Conservation (phyloP, 2,329 filamentous ascomycete genomes). For the Alternaria ventricosa region DNA sequence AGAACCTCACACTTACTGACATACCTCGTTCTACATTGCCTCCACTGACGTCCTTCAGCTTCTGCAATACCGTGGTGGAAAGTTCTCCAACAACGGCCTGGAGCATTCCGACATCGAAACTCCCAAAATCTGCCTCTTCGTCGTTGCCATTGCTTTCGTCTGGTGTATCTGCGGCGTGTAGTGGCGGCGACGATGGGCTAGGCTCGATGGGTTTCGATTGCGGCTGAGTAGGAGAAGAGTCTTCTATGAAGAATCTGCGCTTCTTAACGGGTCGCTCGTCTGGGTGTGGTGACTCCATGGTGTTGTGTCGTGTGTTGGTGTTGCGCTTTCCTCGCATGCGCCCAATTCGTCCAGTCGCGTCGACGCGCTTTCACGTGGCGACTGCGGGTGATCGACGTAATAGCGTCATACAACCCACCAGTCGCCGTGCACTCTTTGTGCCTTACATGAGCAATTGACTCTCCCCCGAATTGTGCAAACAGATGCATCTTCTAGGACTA, state of each 20-base stretch:
- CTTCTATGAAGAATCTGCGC: slow-evolving; percentile 67
- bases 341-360: slow-evolving; percentile 30
- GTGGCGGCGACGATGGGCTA: slow-evolving; percentile 41
- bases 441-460: slow-evolving; percentile 7
- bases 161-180: slow-evolving; percentile 7
- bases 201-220: slow-evolving; percentile 28
- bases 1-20: not conserved
- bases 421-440: slow-evolving; percentile 16
- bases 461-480: not conserved
- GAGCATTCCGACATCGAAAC: slow-evolving; percentile 64
- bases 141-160: slow-evolving; percentile 13
- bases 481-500: not conserved
- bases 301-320: slow-evolving; percentile 13
- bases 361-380: slow-evolving; percentile 43
- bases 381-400: slow-evolving; percentile 27
- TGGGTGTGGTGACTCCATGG: slow-evolving; percentile 51
- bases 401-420: slow-evolving; percentile 36
- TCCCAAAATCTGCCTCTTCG: slow-evolving; percentile 28
- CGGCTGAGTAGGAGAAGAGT: slow-evolving; percentile 44
- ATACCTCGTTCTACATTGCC: slow-evolving; percentile 61
- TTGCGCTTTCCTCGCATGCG: slow-evolving; percentile 3
- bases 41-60: slow-evolving; percentile 58
- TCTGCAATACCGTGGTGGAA: slow-evolving; percentile 52
- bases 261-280: slow-evolving; percentile 66
- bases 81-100: slow-evolving; percentile 65